Evolutionary conservation across 106 monocot species (phyloP), one percentile per base, ranked within the genome.

Genomic region (Allium cepa): DNA sequence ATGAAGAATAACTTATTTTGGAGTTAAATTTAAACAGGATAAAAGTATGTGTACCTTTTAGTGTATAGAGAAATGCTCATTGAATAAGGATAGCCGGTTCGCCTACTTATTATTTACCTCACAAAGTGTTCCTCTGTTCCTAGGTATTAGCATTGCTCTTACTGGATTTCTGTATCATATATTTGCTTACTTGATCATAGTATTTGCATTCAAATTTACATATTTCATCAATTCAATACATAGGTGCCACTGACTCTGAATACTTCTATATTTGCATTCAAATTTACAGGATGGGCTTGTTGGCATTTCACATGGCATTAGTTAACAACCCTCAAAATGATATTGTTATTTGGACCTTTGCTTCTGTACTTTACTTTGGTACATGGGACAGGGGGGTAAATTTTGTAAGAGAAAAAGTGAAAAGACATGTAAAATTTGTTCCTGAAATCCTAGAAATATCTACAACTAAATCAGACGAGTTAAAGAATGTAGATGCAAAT

Each of bases 251-350:
- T 36, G 36, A 36, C 36, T 22, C 22, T 36, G 36, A 36, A 5
- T 36, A 36, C 5, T 36, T 36, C 36, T 36, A 36, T 36, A 5
- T 36, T 36, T 36, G 36, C 36, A 36, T 36, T 36, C 36, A 36
- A 36, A 36, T 36, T 36, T 36, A 76, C 91, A 95, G 95, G 95
- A 27, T 88, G 47, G 85, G 72, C 22, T 56, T 95, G 57, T 63
- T 95, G 68, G 88, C 88, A 69, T 91, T 95, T 78, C 95, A 95
- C 78, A 45, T 85, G 64, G 81, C 95, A 69, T 72, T 95, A 50
- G 57, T 95, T 65, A 53, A 83, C 63, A 68, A 75, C 67, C 95
- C 95, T 65, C 88, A 95, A 83, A 79, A 91, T 71, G 51, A 85
- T 56, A 62, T 78, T 27, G 81, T 84, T 12, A 64, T 95, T 49